Evolutionary conservation across 73 alveolate species (phyloP), one percentile per base, ranked within the genome.

Genomic region (Uronychia setigera): DNA sequence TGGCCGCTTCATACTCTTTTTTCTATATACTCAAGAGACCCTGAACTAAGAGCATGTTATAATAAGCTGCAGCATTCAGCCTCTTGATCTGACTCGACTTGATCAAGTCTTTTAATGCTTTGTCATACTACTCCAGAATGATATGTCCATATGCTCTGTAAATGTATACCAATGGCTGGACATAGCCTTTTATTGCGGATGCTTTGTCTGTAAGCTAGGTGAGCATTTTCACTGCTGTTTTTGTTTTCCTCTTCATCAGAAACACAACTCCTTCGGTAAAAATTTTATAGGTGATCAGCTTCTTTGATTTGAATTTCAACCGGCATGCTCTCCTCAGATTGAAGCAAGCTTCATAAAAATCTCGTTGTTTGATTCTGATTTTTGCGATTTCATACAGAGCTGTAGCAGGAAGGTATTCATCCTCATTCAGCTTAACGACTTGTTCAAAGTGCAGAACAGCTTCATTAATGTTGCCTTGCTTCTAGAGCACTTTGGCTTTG

Each of bases 141-240:
- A 93, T 92, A 59, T 91, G 87, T 1, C 97, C 99, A 85, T 93
- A 95, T n/a, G 99, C 99, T 67, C 99, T 77, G 78, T 95, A 95
- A 35, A 88, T 60, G 75, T 76, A 94, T 0, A 92, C 90, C 29
- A 92, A 74, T 1, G 96, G 96, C 29, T 88, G 89, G 33, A 93
- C 76, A 88, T 87, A 84, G 34, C 28, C 58, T 33, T 86, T 82
- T 78, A n/a, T 5, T 1, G 13, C 1, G n/a, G 1, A 25, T 29
- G 30, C 28, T 76, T 86, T 88, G 27, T 90, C 87, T 1, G 93
- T 59, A 0, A 95, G 88, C 0, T 86, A 81, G 0, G 97, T 80
- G 11, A 95, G 79, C 28, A 87, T 60, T 28, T 87, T 85, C 26
- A 95, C 87, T 27, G 97, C 99, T 58, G 94, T 96, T 82, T 95